Base-by-base conservation (phyloP, 768 basidiomycete species). In the Mycena indigotica region DNA sequence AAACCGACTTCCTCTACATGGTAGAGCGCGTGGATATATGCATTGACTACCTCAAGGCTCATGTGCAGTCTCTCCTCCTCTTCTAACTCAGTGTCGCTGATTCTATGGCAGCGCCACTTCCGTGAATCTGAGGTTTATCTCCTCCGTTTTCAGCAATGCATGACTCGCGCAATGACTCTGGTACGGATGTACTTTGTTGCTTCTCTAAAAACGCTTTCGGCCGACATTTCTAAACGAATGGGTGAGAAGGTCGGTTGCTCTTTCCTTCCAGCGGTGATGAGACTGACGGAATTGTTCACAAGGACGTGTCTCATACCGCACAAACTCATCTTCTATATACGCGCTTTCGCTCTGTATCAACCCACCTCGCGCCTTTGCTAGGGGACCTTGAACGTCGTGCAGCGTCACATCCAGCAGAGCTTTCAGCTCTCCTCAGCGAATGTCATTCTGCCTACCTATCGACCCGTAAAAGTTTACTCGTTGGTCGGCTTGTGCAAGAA, bases 181-280 rank as follows among this genome's bases (percentile, higher is more conserved):
- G 93, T 98, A 76, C 96, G 92, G 73, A 95, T 98, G 86, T 95
- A 90, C 73, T 98, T 97, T 66, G 87, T 96, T 5, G 89, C 88
- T 4, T 89, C 91, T 6, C 77, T 98, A 5, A 81, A 89, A 38
- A 86, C 89, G 0, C 79, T 97, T 12, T 85, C 89, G 1, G 75
- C 83, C 3, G 96, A 98, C 64, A 83, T 96, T 21, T 81, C 82
- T 1, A 89, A 82, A 64, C 83, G 89, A 10, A 69, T 95, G 44
- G 79, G 79, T 2, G 93, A 95, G 58, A 90, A 88, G 79, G 91
- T 87, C 56, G 16, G 67, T 50, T n/a, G n/a, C n/a, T n/a, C n/a
- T n/a, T 1, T n/a, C n/a, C n/a, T n/a, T n/a, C n/a, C n/a, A n/a
- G n/a, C n/a, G n/a, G n/a, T n/a, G n/a, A n/a, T n/a, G n/a, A n/a